These are phyloP conservation scores for Cavenderia fasciculata DNA, from an alignment of 78 protist genomes.

Conservation along the genomic window DNA sequence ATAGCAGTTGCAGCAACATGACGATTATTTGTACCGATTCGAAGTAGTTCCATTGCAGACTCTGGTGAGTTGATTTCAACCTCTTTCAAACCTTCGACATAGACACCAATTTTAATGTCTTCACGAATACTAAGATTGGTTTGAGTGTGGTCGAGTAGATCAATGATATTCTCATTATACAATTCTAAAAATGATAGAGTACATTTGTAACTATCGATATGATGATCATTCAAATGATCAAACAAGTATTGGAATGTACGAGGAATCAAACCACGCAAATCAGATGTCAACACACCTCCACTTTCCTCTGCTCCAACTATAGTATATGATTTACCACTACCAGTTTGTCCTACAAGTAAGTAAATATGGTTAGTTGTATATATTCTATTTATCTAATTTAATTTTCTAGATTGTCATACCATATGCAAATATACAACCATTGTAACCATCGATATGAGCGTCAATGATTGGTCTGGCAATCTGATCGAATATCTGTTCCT, in stretches of 20 bases:
- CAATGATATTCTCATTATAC: slow-evolving; percentile 80
- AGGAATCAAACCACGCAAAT: slow-evolving; percentile 60
- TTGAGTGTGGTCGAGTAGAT: slow-evolving; percentile 35
- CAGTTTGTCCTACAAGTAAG: slow-evolving; percentile 80
- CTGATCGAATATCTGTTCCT: background rate
- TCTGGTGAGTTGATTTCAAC: background rate
- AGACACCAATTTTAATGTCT: slow-evolving; percentile 35
- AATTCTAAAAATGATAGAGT: slow-evolving; percentile 79
- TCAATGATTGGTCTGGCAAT: slow-evolving; percentile 2
- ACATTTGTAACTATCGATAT: background rate
- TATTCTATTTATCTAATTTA: no score
- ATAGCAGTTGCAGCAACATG: slow-evolving; percentile 56
- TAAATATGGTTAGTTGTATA: slow-evolving; percentile 44
- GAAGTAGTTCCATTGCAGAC: slow-evolving; percentile 18
- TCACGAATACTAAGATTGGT: slow-evolving; percentile 23
- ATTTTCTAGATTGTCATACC: no score
- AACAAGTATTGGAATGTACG: slow-evolving; percentile 57
- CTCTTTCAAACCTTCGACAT: slow-evolving; percentile 41
- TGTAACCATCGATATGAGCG: slow-evolving; percentile 14
- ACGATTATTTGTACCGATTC: slow-evolving; percentile 28
- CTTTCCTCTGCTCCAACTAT: slow-evolving; percentile 3
- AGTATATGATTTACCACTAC: slow-evolving; percentile 79
- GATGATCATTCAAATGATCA: background rate
- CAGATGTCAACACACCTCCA: background rate
- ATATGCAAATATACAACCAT: slow-evolving; percentile 42